A percentile compares a stretch with the other conserved stretches of the same genome.
Evolutionary conservation across 2,329 filamentous ascomycete species (phyloP).

Genomic region (Thielaviopsis populi): DNA sequence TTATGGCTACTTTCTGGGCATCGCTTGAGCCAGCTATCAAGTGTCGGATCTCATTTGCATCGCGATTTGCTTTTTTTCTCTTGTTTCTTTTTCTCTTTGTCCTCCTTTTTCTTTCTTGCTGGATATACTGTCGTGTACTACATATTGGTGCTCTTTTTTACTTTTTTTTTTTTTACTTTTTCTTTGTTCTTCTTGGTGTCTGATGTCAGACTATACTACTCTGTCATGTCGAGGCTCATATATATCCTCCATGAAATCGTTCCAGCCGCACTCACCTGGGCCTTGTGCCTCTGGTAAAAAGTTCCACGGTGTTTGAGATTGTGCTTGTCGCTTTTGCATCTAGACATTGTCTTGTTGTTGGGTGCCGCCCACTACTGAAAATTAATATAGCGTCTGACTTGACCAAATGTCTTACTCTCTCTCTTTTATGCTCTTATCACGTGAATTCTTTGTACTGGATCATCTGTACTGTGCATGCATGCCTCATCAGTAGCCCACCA

Average conservation of each 20-base stretch:
- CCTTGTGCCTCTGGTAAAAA: neutral
- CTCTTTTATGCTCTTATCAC: neutral
- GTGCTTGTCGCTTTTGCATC: too few species aligned
- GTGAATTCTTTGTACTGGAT: neutral
- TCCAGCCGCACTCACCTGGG: neutral
- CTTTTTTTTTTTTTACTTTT: neutral
- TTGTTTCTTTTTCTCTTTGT: neutral
- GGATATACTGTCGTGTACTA: neutral
- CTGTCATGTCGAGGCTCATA: neutral
- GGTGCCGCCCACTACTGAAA: neutral
- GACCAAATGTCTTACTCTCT: neutral
- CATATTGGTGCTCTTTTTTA: neutral
- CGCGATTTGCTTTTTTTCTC: conserved; percentile 4
- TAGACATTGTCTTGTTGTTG: too few species aligned
- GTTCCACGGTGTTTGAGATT: too few species aligned
- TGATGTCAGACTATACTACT: neutral
- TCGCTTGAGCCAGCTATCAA: conserved; percentile 1
- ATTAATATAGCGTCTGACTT: neutral
- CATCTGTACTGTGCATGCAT: neutral
- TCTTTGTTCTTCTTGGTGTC: neutral
- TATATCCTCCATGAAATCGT: neutral
- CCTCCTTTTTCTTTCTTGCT: neutral
- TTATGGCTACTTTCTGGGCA: conserved; percentile 1
- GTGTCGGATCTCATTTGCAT: conserved; percentile 10
- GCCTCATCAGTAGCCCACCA: too few species aligned